Evolutionary conservation across 2,329 filamentous ascomycete species (phyloP).

Genomic region (Alternaria sp.): DNA sequence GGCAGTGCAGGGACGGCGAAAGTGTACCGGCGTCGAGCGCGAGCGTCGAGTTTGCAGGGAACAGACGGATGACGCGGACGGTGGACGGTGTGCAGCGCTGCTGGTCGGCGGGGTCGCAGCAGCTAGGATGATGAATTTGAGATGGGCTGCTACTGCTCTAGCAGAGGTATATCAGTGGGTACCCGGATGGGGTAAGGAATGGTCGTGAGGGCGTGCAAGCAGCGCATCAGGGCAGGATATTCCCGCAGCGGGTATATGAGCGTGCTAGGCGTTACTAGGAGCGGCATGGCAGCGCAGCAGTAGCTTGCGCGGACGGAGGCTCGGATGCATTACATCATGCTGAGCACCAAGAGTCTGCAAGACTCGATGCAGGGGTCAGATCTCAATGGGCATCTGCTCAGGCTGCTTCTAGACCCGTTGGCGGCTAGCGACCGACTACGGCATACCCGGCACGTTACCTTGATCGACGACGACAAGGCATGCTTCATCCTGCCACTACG

Average conservation of each 20-base stretch:
- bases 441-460: slow-evolving; percentile 33
- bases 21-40: slow-evolving; percentile 18
- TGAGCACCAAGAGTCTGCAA: slow-evolving; percentile 15
- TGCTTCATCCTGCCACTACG: slow-evolving; percentile 2
- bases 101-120: slow-evolving; percentile 27
- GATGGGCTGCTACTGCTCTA: background rate
- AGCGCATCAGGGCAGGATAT: slow-evolving; percentile 13
- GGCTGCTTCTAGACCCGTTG: slow-evolving; percentile 21
- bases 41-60: slow-evolving; percentile 19
- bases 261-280: background rate
- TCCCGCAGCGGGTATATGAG: slow-evolving; percentile 5
- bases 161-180: background rate
- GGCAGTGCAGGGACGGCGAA: slow-evolving; percentile 22
- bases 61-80: slow-evolving; percentile 39
- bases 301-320: slow-evolving; percentile 18
- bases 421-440: slow-evolving; percentile 32
- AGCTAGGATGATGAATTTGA: background rate
- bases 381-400: slow-evolving; percentile 21
- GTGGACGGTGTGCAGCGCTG: background rate
- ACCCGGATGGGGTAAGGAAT: background rate
- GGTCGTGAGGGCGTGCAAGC: background rate
- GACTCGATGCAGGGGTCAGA: slow-evolving; percentile 23
- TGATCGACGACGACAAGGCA: slow-evolving; percentile 20
- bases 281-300: background rate
- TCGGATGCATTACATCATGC: slow-evolving; percentile 39